Evolutionary conservation across 306 rosid species (phyloP).

Genomic region (Acacia acuminata): DNA sequence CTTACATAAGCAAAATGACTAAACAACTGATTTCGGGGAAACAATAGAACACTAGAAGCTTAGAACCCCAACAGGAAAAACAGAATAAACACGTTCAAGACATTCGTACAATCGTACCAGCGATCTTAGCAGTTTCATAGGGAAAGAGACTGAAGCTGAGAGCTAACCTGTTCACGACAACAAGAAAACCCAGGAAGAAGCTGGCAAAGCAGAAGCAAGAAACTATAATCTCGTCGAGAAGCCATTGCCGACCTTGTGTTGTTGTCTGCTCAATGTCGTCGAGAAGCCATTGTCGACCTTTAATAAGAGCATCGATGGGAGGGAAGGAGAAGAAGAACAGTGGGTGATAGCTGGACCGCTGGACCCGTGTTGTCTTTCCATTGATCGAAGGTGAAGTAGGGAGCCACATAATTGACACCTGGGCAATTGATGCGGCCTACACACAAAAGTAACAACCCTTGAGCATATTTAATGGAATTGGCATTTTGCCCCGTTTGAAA

Average conservation of each 20-base stretch:
- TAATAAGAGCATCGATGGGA: no score
- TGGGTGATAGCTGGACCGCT: no score
- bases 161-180: not conserved
- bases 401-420: no score
- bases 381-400: no score
- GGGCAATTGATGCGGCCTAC: no score
- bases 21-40: not conserved
- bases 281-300: no score
- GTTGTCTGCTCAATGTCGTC: not conserved
- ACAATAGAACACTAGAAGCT: not conserved
- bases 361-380: no score
- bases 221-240: conserved; percentile 4
- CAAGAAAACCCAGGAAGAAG: conserved; percentile 10
- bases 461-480: no score
- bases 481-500: no score
- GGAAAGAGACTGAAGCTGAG: not conserved
- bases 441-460: no score
- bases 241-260: not conserved
- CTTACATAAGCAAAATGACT: not conserved
- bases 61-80: not conserved
- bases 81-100: not conserved
- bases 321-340: no score
- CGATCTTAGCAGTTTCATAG: not conserved
- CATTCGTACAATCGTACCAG: not conserved
- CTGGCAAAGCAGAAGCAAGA: conserved; percentile 5